Evolutionary conservation across 1,284 basidiomycete species (phyloP).

Genomic region (Psilocybe mexicana): DNA sequence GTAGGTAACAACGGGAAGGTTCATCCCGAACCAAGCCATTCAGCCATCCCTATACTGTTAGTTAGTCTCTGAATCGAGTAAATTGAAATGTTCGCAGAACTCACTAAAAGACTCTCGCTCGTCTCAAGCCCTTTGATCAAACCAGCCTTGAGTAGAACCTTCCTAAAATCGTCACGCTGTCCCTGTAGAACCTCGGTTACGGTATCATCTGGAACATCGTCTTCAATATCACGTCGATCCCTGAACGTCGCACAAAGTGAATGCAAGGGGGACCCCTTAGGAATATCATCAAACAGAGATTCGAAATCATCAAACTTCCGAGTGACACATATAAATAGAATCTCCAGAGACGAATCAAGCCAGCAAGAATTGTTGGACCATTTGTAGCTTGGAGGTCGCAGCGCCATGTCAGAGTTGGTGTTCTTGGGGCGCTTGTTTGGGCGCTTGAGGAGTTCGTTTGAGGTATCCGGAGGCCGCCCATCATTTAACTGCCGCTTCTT

Average conservation of each 20-base stretch:
- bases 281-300: neutral
- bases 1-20: neutral
- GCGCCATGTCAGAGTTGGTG: neutral
- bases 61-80: neutral
- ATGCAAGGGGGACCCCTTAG: neutral
- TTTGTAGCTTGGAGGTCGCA: constrained; percentile 16
- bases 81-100: neutral
- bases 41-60: neutral
- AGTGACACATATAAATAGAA: constrained; percentile 7
- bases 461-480: neutral
- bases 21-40: neutral
- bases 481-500: neutral
- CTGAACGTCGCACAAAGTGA: neutral
- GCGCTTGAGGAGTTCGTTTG: constrained; percentile 15
- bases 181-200: too few species aligned
- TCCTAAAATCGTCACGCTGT: neutral
- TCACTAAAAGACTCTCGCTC: too few species aligned
- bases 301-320: constrained; percentile 4
- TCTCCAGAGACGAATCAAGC: constrained; percentile 17
- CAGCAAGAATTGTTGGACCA: constrained; percentile 21
- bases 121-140: too few species aligned
- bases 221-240: neutral
- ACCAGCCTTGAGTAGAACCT: too few species aligned
- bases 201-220: neutral
- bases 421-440: neutral